Evolutionary conservation across 129 eudicot species (phyloP).

Genomic region (Chrysanthemum makinoi): DNA sequence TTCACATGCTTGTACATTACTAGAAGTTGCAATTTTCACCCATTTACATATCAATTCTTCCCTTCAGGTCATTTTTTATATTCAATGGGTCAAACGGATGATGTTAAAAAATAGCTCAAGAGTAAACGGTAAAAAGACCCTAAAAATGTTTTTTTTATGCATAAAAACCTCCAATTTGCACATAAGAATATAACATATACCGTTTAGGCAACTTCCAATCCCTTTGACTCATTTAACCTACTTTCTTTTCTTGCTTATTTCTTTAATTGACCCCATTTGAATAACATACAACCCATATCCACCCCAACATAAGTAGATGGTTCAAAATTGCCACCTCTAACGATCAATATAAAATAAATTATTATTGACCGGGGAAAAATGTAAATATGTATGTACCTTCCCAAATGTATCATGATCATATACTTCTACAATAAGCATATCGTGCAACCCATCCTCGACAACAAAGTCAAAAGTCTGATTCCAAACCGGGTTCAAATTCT

Average conservation of each 20-base stretch:
- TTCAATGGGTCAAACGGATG: background rate
- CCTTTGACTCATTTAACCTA: background rate
- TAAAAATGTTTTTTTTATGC: background rate
- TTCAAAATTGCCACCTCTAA: background rate
- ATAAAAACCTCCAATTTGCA: background rate
- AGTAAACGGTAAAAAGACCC: background rate
- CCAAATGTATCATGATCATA: slow-evolving; percentile 98
- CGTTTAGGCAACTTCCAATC: background rate
- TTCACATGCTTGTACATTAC: background rate
- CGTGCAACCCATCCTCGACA: slow-evolving; percentile 94
- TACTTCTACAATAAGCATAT: slow-evolving; percentile 80
- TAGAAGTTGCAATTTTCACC: background rate
- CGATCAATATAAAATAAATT: too few relatives aligned
- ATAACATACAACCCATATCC: background rate
- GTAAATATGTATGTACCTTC: slow-evolving; percentile 50
- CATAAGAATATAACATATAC: too few relatives aligned
- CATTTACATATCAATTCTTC: background rate
- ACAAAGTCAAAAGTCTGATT: slow-evolving; percentile 97
- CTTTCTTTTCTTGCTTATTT: too few relatives aligned
- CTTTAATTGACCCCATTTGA: background rate
- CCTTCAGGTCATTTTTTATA: background rate
- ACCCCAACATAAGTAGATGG: background rate
- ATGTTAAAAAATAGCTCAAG: too few relatives aligned
- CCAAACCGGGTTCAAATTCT: slow-evolving; percentile 90
- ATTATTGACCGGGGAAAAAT: background rate